phyloP scores from a whole-genome alignment of 768 basidiomycete genomes.

The Amanita exitialis region DNA sequence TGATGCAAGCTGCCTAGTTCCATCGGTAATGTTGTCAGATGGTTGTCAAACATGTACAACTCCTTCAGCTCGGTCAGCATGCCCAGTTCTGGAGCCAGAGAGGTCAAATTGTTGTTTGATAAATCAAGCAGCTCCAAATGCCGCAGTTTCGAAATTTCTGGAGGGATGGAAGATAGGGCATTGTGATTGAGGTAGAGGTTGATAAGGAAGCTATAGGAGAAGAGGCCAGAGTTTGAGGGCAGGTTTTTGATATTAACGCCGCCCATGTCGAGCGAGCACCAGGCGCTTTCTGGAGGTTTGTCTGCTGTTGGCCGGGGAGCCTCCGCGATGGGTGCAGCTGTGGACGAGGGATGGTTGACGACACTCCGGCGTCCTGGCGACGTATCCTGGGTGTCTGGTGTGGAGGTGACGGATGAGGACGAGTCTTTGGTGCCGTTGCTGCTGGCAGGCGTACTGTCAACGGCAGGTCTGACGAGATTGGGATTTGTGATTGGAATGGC shows the following conservation, averaged over 20 bases:
- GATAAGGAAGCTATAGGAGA: constrained; percentile 86
- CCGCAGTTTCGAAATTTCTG: constrained; percentile 73
- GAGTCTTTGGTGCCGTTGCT: constrained; percentile 12
- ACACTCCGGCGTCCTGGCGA: constrained; percentile 17
- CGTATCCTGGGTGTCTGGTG: constrained; percentile 12
- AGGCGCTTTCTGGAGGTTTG: constrained; percentile 65
- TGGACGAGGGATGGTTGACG: constrained; percentile 64
- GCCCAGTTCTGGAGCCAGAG: constrained; percentile 81
- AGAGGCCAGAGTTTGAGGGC: constrained; percentile 64
- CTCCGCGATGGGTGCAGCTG: constrained; percentile 62
- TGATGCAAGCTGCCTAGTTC: constrained; percentile 89
- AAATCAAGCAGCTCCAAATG: constrained; percentile 87
- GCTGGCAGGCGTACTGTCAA: constrained; percentile 13
- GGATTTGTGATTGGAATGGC: constrained; percentile 92
- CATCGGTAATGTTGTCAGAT: constrained; percentile 71
- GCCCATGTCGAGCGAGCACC: constrained; percentile 94
- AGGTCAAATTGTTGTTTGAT: constrained; percentile 74
- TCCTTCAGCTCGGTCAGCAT: constrained; percentile 87
- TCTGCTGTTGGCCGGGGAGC: constrained; percentile 53
- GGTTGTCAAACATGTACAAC: constrained; percentile 93
- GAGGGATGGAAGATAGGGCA: constrained; percentile 63
- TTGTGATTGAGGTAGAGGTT: constrained; percentile 98
- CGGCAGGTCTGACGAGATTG: constrained; percentile 48
- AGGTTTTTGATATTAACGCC: constrained; percentile 90
- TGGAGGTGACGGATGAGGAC: constrained; percentile 17